Evolutionary conservation across 129 eudicot species (phyloP), one percentile per base, ranked within the genome.

Genomic region (Flaveria trinervia): DNA sequence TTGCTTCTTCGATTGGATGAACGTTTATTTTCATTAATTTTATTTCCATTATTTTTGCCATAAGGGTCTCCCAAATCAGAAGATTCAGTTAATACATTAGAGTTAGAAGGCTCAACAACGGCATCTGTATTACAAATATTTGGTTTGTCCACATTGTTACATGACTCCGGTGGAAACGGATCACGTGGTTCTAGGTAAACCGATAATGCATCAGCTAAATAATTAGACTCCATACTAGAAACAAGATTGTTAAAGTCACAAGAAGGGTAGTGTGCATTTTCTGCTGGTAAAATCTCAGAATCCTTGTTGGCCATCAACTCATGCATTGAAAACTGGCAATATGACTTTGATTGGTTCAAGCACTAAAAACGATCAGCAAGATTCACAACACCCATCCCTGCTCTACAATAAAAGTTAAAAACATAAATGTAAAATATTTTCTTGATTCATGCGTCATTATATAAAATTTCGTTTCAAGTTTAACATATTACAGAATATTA

Each of bases 1-100:
- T 76, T 74, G 85, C 88, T 90, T 74, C 82, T 72, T 68, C 68
- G 71, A 41, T 81, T 74, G 45, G 90, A 71, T 73, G 83, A 71
- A 70, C 65, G 77, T 52, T 57, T 52, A 79, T 30, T 66, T 17
- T 87, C 77, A 16, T 81, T 72, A 77, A 15, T 17, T 55, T 50
- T 73, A 7, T 30, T 50, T 62, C 77, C 80, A 36, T 8, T 33
- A 16, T 80, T 84, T 61, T 68, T 59, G 75, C 80, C 87, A 45
- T 75, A 75, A 64, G 36, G 76, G 51, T 77, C 67, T 48, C 68
- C 69, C 70, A 18, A 65, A 13, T 65, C 83, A 68, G 69, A 33
- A 6, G 25, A 16, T 78, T 73, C 87, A 26, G 62, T 73, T 76
- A 84, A 54, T 48, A 76, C 73, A 18, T 82, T 61, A 70, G 88